These are phyloP conservation scores for Sindora glabra DNA, from an alignment of 306 rosid species.

Conservation along the genomic window DNA sequence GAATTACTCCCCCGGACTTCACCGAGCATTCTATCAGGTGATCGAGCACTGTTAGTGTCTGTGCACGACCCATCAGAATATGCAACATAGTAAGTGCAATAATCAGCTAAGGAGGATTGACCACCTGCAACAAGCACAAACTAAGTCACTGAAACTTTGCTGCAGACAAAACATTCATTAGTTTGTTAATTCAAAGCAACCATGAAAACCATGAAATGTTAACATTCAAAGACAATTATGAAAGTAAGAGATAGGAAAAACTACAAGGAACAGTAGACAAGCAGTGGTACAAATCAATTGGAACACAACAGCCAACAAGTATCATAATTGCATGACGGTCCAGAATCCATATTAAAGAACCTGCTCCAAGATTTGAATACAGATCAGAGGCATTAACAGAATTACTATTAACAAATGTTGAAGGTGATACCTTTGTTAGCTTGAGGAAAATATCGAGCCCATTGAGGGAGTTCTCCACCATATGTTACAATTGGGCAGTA, in stretches of 20 bases:
- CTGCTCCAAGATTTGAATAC: background rate
- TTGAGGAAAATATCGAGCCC: constrained; percentile 93
- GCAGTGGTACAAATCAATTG: background rate
- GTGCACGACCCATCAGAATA: constrained; percentile 99
- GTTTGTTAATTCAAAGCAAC: background rate
- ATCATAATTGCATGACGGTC: constrained; percentile 2
- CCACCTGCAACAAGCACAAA: constrained; percentile 61
- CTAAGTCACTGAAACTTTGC: constrained; percentile 2
- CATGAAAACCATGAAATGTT: background rate
- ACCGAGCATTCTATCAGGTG: constrained; percentile 98
- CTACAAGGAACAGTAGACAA: constrained; percentile 9
- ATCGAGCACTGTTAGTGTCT: constrained; percentile 77
- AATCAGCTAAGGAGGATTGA: constrained; percentile 97
- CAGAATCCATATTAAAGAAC: constrained; percentile 1
- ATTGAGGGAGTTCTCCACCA: constrained; percentile 84
- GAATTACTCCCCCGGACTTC: constrained; percentile 93
- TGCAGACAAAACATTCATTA: background rate
- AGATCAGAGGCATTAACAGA: background rate
- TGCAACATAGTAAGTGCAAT: constrained; percentile 94
- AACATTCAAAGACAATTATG: background rate
- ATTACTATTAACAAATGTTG: background rate
- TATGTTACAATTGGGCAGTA: constrained; percentile 92
- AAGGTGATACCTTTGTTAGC: constrained; percentile 65
- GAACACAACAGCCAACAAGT: constrained; percentile 13
- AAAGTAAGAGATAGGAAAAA: too few species aligned